Evolutionary conservation across 2,329 filamentous ascomycete genomes (phyloP).

Genomic region (Pyrenochaeta sp.): DNA sequence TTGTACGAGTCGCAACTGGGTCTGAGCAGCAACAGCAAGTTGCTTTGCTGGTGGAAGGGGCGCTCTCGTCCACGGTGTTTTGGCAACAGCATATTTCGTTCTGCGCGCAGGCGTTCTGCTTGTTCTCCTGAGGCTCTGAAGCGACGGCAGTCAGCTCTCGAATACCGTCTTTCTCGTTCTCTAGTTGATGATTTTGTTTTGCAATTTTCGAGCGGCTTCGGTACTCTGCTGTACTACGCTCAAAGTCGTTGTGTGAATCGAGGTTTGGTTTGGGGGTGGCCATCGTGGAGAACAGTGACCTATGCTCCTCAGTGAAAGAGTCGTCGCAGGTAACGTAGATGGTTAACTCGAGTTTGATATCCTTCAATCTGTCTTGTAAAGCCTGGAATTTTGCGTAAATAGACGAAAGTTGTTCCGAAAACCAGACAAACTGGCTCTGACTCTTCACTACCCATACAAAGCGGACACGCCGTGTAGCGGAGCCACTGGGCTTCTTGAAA

Average conservation of each 20-base stretch:
- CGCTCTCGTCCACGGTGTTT: slow-evolving; percentile 51
- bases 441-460: slow-evolving; percentile 69
- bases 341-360: slow-evolving; percentile 59
- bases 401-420: slow-evolving; percentile 59
- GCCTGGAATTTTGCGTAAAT: slow-evolving; percentile 54
- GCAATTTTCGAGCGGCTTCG: slow-evolving; percentile 21
- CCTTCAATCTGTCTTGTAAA: slow-evolving; percentile 46
- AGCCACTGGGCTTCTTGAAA: slow-evolving; percentile 30
- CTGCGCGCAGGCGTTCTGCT: slow-evolving; percentile 37
- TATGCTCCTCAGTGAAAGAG: slow-evolving; percentile 54
- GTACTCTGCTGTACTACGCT: slow-evolving; percentile 30
- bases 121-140: slow-evolving; percentile 11
- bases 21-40: slow-evolving; percentile 30
- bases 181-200: slow-evolving; percentile 23
- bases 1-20: slow-evolving; percentile 9
- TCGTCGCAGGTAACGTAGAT: slow-evolving; percentile 66
- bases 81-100: slow-evolving; percentile 60
- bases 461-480: slow-evolving; percentile 59
- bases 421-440: slow-evolving; percentile 62
- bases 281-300: slow-evolving; percentile 34
- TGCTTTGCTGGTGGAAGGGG: slow-evolving; percentile 36
- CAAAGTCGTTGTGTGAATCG: background rate
- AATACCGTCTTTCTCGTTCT: slow-evolving; percentile 34
- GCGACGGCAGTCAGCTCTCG: slow-evolving; percentile 25
- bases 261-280: slow-evolving; percentile 24